Evolutionary conservation across 805 yeast genomes (phyloP).

Genomic region (Huiozyma naganishii): DNA sequence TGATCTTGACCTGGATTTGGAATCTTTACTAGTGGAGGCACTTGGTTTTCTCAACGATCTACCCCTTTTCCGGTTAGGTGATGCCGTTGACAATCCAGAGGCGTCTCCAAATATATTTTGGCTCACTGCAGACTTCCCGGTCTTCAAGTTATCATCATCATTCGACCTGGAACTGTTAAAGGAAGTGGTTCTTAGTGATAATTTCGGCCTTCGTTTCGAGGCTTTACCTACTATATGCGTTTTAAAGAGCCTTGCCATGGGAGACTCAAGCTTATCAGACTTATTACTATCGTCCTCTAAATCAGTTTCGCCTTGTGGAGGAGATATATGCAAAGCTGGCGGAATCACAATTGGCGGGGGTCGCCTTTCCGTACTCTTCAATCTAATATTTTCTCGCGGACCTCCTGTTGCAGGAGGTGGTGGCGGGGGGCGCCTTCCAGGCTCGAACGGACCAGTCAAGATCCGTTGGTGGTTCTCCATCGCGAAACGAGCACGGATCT

Average conservation of each 20-base stretch:
- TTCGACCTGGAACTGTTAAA: slow-evolving; percentile 1
- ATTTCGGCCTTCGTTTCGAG: slow-evolving; percentile 7
- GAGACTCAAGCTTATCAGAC: slow-evolving; percentile 4
- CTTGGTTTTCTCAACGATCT: slow-evolving; percentile 4
- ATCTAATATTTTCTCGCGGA: no score
- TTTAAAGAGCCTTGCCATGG: slow-evolving; percentile 9
- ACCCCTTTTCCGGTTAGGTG: slow-evolving; percentile 1
- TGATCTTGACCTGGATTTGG: slow-evolving; percentile 1
- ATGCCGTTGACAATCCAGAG: background rate
- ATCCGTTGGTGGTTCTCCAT: no score
- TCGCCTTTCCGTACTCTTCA: background rate
- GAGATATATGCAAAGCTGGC: slow-evolving; percentile 14
- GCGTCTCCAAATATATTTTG: background rate
- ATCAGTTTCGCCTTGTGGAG: slow-evolving; percentile 8
- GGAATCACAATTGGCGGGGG: slow-evolving; percentile 4
- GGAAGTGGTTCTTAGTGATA: slow-evolving; percentile 8
- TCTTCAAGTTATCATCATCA: background rate
- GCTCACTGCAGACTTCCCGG: background rate
- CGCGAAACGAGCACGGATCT: no score
- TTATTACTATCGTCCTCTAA: background rate
- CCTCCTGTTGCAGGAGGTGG: no score
- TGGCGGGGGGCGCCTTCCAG: no score
- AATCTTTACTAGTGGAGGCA: slow-evolving; percentile 1
- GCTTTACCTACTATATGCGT: slow-evolving; percentile 1
- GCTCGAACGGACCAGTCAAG: no score